Base-by-base conservation (phyloP, 257 asterid genomes). In the Nicotiana sylvestris region DNA sequence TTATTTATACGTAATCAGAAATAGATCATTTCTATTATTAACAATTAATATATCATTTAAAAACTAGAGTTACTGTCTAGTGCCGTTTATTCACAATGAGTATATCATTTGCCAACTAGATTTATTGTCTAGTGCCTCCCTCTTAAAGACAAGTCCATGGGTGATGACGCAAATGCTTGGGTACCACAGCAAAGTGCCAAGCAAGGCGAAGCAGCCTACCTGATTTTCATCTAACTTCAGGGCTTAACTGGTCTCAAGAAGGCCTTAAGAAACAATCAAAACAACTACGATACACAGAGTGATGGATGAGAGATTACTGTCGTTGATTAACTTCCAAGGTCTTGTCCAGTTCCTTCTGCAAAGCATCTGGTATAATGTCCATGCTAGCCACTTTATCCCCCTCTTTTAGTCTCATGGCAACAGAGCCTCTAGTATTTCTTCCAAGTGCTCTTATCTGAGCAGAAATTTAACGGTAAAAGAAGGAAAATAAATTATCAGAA, bases 311-410 rank as follows among this genome's bases (percentile, higher is more conserved):
- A 84, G 70, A 81, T 88, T 91, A 90, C 97, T 76, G 81, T 77
- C 80, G 87, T 76, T 81, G 84, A 81, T 82, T 84, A 77, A 85
- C 81, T 68, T 84, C 90, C 21, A 92, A 66, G 82, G 81, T 82
- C 84, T 84, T 82, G 86, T 85, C 92, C 87, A 90, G 81, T 37
- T 86, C 89, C 81, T 86, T 85, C 84, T 88, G 89, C 84, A 93
- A 85, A 65, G 91, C 92, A 76, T 95, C 94, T 64, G 97, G 97
- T 85, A 96, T 91, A 79, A 96, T 87, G 91, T 96, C 99, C 92
- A 93, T 90, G 92, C 99, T 88, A 37, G 99, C 98, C 91, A 96
- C 90, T 84, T 92, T 91, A 90, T 96, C 99, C 82, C 86, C 98
- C 76, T 82, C 90, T 86, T 88, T 96, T 82, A 96, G 85, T 86